Percentiles rank a stretch among this genome's conserved stretches.
Evolutionary conservation across 176 grass and related monocot species (phyloP).

Genomic region (Dendrocalamus sinicus): DNA sequence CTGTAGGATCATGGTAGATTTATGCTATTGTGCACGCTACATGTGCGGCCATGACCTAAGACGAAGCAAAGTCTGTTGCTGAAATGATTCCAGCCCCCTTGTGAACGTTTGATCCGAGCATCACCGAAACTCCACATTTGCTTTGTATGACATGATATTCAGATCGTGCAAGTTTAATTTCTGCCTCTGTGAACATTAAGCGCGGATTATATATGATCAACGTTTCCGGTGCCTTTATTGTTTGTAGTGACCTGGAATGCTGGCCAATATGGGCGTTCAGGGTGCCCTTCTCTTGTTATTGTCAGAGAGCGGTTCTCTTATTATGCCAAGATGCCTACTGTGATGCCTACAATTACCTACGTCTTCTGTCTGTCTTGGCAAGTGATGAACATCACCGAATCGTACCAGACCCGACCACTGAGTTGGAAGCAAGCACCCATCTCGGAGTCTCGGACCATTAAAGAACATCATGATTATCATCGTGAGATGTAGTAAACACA

Average conservation of each 20-base stretch:
- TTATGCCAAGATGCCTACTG: neutral
- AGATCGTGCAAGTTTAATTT: neutral
- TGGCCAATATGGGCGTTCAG: neutral
- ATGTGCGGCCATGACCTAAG: slow-evolving; percentile 29
- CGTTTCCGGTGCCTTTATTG: neutral
- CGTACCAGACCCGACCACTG: no score
- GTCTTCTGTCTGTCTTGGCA: neutral
- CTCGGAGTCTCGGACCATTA: neutral
- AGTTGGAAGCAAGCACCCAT: neutral
- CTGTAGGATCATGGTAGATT: slow-evolving; percentile 89
- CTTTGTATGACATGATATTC: slow-evolving; percentile 44
- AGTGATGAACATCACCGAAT: neutral
- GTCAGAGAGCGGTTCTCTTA: neutral
- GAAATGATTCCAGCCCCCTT: slow-evolving; percentile 11
- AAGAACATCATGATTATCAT: neutral
- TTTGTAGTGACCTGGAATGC: neutral
- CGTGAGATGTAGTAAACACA: neutral
- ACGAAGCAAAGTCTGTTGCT: slow-evolving; percentile 18
- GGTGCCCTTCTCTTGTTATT: neutral
- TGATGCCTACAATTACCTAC: neutral
- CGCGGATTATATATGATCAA: slow-evolving; percentile 1
- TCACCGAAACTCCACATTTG: slow-evolving; percentile 35
- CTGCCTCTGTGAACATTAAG: slow-evolving; percentile 22
- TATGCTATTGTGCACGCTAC: neutral
- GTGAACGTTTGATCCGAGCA: slow-evolving; percentile 28